Evolutionary conservation across 2,329 filamentous ascomycete species (phyloP), one percentile per base, ranked within the genome.

Genomic region (Sporothrix schenckii): DNA sequence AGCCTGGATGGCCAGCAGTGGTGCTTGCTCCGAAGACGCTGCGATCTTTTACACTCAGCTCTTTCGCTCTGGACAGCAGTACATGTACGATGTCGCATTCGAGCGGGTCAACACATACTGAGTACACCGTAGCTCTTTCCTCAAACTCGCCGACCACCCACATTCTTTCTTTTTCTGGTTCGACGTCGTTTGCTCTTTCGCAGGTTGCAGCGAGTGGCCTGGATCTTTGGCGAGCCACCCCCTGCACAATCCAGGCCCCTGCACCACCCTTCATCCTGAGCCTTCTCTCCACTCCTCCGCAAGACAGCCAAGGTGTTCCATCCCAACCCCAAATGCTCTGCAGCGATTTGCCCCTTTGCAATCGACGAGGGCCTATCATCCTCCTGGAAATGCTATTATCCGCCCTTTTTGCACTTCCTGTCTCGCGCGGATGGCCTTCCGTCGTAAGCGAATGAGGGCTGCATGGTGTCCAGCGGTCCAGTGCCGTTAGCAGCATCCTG

Each of bases 351-450:
- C 34, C n/a, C 24, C 24, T 61, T 44, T n/a, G 34, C 10, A 11
- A 34, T 44, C 56, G 54, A 10, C 54, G 19, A 21, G 16, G 4
- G 21, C 19, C 54, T 39, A 58, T 58, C 54, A 58, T 19, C 6
- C 30, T 13, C 52, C 30, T n/a, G 16, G 1, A 27, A 2, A 14
- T 39, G 16, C 27, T 52, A 14, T 52, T 53, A 11, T 39, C 41
- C 24, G 49, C 10, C n/a, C 41, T 53, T 66, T 66, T 24, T 65
- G 49, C 41, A 53, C 34, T 49, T 54, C 10, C 3, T 39, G 49
- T 67, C 50, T 44, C n/a, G 19, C 49, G 34, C 61, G 65, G 65
- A 54, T 41, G n/a, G 30, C 27, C 50, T 56, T 67, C 65, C 65
- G 65, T n/a, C 44, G 47, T 30, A 67, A 67, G 65, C 65, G 34